A percentile compares a stretch with the other conserved stretches of the same genome.
Conservation (phyloP, 768 basidiomycete species). For the Mycena leptocephala region DNA sequence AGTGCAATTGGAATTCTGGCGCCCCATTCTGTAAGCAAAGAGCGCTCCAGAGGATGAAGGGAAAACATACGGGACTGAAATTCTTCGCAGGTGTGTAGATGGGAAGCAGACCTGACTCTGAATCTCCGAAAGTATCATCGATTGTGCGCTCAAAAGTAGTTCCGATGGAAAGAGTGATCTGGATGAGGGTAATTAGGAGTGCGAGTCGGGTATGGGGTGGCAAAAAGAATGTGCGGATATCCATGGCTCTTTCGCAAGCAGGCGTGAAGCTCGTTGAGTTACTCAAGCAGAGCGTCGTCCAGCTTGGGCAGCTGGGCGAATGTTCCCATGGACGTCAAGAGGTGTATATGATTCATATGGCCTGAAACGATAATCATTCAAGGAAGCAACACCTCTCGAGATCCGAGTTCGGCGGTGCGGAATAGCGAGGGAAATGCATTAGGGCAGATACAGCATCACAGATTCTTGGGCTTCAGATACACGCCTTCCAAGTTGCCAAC, state of each 20-base stretch:
- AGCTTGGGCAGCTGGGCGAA: too few relatives aligned
- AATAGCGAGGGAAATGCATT: too few relatives aligned
- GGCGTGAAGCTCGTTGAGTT: not conserved
- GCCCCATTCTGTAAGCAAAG: not conserved
- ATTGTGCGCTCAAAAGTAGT: not conserved
- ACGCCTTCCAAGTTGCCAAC: too few relatives aligned
- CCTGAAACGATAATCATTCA: too few relatives aligned
- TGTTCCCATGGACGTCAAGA: too few relatives aligned
- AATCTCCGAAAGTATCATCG: conserved; percentile 25
- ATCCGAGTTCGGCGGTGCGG: too few relatives aligned
- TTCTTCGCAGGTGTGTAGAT: not conserved
- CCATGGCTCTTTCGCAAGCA: not conserved
- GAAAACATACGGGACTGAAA: conserved; percentile 11
- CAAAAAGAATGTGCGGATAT: not conserved
- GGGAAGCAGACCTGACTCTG: conserved; percentile 6
- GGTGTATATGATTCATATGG: too few relatives aligned
- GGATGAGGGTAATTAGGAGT: not conserved
- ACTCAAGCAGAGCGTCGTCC: too few relatives aligned
- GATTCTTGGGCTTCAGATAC: too few relatives aligned
- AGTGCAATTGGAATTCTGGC: conserved; percentile 14
- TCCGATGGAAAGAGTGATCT: not conserved
- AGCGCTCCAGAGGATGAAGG: not conserved
- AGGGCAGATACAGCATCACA: too few relatives aligned
- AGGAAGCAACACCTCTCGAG: too few relatives aligned
- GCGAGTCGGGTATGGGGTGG: not conserved